A percentile compares a stretch with the other conserved stretches of the same genome.
Evolutionary conservation across 208 protist genomes (phyloP).

Genomic region (Phytomonas sp.): DNA sequence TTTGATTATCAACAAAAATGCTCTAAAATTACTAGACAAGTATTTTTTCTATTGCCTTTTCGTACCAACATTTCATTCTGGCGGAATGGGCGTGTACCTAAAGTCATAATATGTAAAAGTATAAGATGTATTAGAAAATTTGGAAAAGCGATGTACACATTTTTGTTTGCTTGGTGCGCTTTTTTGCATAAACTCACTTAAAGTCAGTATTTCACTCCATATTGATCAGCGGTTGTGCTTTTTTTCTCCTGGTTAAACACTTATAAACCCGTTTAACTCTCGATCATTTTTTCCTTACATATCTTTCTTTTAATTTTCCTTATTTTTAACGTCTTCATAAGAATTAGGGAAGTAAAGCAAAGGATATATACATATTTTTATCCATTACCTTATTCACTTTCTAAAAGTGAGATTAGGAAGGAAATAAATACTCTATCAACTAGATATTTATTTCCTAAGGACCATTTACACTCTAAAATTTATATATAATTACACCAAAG

Average conservation of each 20-base stretch:
- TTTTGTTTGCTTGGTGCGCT: conserved; percentile 8
- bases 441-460: conserved; percentile 7
- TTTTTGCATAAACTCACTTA: not conserved
- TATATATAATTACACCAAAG: not conserved
- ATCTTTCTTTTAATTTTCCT: conserved; percentile 1
- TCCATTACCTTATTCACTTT: conserved; percentile 12
- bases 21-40: not conserved
- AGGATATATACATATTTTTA: not conserved
- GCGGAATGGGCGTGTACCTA: not conserved
- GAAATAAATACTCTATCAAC: conserved; percentile 4
- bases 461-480: not conserved
- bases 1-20: not conserved
- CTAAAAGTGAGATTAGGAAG: conserved; percentile 10
- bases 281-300: conserved; percentile 11
- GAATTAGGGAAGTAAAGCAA: not conserved
- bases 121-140: not conserved
- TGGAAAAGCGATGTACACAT: not conserved
- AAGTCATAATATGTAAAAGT: not conserved
- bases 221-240: conserved; percentile 7
- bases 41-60: not conserved
- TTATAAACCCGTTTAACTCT: not conserved
- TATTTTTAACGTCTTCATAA: not conserved
- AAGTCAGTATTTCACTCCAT: not conserved
- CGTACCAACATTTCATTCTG: not conserved
- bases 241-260: conserved; percentile 6